Evolutionary conservation across 1,139 yeast species (phyloP).

Genomic region (Candida buenavistaensis): DNA sequence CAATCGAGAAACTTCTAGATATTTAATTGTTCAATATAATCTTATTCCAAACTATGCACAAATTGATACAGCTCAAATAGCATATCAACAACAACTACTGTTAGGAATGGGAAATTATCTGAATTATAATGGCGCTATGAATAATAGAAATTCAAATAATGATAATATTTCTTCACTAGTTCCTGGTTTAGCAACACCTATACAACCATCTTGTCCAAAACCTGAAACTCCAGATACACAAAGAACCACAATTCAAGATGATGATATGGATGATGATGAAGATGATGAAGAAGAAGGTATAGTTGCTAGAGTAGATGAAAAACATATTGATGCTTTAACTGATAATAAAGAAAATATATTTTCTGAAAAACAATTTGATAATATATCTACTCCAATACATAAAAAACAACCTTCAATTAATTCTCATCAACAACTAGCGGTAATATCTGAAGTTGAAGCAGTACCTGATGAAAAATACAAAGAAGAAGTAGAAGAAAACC

Average conservation of each 20-base stretch:
- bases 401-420: conserved; percentile 12
- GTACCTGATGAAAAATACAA: conserved; percentile 22
- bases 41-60: conserved; percentile 19
- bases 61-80: conserved; percentile 6
- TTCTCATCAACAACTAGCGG: conserved; percentile 35
- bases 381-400: conserved; percentile 34
- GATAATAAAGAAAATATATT: conserved; percentile 48
- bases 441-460: conserved; percentile 30
- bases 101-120: conserved; percentile 12
- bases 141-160: conserved; percentile 9
- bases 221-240: conserved; percentile 51
- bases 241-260: conserved; percentile 46
- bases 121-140: conserved; percentile 12
- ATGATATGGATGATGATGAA: conserved; percentile 37
- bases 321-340: conserved; percentile 30
- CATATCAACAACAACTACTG: conserved; percentile 13
- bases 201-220: conserved; percentile 27
- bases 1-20: conserved; percentile 40
- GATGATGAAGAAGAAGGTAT: conserved; percentile 26
- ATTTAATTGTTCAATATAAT: conserved; percentile 27
- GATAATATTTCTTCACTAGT: conserved; percentile 4
- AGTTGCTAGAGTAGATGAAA: conserved; percentile 29
- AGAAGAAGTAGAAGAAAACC: conserved; percentile 3
- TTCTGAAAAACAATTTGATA: conserved; percentile 24
- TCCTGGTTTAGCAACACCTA: conserved; percentile 37